Base-by-base conservation (phyloP, 164 flowering plant genomes). In the Vitis labrusca region DNA sequence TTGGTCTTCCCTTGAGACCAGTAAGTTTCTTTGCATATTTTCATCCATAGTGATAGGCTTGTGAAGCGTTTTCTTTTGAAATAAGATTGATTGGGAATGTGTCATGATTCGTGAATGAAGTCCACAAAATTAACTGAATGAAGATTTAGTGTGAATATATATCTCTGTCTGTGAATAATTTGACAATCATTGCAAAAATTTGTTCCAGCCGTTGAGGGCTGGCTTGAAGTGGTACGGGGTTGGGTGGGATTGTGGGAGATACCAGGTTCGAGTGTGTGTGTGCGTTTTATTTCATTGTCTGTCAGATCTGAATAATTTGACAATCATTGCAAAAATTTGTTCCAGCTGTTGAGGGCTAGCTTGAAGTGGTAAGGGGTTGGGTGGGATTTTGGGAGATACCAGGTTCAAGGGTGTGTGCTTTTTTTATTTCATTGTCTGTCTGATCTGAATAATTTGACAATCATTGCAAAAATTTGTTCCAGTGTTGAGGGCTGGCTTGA, bases 1-100 rank as follows among this genome's bases (percentile, higher is more conserved):
- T 74, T 59, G 90, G 87, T 19, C 89, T 87, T 73, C 97, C 93
- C 15, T 75, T 84, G 61, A 85, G 97, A 81, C 94, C 91, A 72
- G 97, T 90, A 83, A 89, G 88, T 80, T 66, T 53, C n/a, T 27
- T 10, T 50, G 16, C 59, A 14, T 58, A 14, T 32, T 9, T 16
- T 37, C 32, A 16, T 27, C 53, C 2, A 13, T 19, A 50, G 15
- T 47, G 48, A 14, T n/a, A 8, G 23, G 14, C 29, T 16, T 17
- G 4, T 12, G 5, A 13, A 69, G n/a, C 23, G 11, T 49, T n/a
- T n/a, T 14, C 44, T 9, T 9, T 68, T 37, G 50, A 59, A 52
- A 54, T 47, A 47, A 30, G n/a, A 53, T n/a, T 13, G 5, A 53
- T 13, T 53, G n/a, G 44, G 44, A 37, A 37, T 37, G 7, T 37